Conservation (phyloP, 306 rosid genomes). For the Cucumis sativus region DNA sequence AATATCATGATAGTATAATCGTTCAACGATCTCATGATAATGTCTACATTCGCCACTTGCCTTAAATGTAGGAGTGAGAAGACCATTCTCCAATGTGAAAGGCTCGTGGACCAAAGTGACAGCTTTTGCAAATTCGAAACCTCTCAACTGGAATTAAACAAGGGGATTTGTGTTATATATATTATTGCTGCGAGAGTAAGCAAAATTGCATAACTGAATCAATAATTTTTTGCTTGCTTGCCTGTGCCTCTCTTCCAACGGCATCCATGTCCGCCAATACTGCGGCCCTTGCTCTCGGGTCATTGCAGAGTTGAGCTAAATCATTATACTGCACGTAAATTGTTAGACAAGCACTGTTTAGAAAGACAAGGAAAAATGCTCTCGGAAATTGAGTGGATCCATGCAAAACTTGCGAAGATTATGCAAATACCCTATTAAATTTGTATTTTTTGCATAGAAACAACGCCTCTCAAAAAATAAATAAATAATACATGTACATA, state of each 20-base stretch:
- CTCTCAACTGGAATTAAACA: conserved; percentile 62
- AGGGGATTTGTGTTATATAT: background rate
- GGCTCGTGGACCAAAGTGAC: conserved; percentile 65
- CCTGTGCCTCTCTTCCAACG: conserved; percentile 77
- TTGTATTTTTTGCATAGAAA: no score
- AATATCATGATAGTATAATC: background rate
- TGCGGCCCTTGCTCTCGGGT: conserved; percentile 67
- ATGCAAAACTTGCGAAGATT: background rate
- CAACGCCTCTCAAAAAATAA: no score
- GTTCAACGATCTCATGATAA: background rate
- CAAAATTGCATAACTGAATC: conserved; percentile 2
- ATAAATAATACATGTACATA: no score
- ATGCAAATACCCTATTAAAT: background rate
- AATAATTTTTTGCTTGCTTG: conserved; percentile 15
- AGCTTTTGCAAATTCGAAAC: conserved; percentile 84
- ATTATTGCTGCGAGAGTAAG: background rate
- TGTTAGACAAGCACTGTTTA: conserved; percentile 10
- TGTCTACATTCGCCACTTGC: conserved; percentile 23
- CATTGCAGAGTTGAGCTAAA: conserved; percentile 61
- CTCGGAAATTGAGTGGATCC: background rate
- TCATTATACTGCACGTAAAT: conserved; percentile 41
- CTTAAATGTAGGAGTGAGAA: conserved; percentile 92
- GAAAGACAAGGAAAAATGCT: background rate
- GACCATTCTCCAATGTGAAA: conserved; percentile 74
- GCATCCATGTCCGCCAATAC: conserved; percentile 92